Evolutionary conservation across 106 monocot genomes (phyloP).

Genomic region (Phalaenopsis equestris): DNA sequence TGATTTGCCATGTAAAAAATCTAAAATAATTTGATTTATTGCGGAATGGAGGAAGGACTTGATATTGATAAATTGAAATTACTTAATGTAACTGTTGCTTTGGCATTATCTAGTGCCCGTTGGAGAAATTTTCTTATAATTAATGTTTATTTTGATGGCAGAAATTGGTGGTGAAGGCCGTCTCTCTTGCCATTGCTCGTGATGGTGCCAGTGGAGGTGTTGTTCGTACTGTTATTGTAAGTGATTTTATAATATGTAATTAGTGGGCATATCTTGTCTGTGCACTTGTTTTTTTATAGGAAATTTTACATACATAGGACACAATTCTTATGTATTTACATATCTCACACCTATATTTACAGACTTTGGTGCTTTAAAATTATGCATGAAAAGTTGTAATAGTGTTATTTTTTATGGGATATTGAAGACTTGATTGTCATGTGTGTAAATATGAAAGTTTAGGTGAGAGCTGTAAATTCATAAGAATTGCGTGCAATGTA

Average conservation of each 20-base stretch:
- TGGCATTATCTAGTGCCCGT: neutral
- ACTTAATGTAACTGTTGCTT: neutral
- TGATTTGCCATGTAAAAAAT: neutral
- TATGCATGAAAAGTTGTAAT: too few relatives aligned
- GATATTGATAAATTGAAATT: neutral
- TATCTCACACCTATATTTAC: too few relatives aligned
- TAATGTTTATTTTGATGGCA: conserved; percentile 11
- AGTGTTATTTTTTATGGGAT: too few relatives aligned
- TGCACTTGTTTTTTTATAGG: too few relatives aligned
- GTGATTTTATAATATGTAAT: conserved; percentile 9
- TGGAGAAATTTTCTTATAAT: neutral
- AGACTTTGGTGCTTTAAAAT: too few relatives aligned
- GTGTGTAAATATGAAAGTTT: too few relatives aligned
- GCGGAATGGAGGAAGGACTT: neutral
- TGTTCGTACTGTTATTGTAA: conserved; percentile 86
- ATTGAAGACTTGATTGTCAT: too few relatives aligned
- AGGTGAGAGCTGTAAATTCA: too few relatives aligned
- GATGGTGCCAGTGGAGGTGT: conserved; percentile 97
- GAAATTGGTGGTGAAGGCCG: conserved; percentile 84
- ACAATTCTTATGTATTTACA: too few relatives aligned
- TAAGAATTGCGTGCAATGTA: too few relatives aligned
- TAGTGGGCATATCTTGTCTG: too few relatives aligned
- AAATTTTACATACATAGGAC: too few relatives aligned
- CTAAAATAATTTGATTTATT: neutral
- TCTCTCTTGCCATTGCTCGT: conserved; percentile 86